phyloP scores from a whole-genome alignment of 257 asterid species.

The Eucommia ulmoides region DNA sequence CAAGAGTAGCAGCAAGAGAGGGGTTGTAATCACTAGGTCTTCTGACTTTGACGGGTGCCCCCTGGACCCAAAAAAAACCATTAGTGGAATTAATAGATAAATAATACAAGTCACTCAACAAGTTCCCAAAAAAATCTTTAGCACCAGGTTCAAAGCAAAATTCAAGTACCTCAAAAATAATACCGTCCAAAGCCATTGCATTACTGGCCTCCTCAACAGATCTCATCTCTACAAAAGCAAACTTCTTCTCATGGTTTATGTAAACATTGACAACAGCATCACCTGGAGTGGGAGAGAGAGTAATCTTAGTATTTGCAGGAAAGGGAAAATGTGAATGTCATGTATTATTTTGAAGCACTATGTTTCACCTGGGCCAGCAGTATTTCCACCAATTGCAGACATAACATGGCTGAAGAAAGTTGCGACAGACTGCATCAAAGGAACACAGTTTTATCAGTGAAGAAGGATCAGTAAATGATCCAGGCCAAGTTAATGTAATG shows the following conservation, averaged over 20 bases:
- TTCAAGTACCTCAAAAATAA: slow-evolving; percentile 72
- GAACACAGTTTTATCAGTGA: no score
- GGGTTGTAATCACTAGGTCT: slow-evolving; percentile 98
- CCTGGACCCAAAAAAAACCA: slow-evolving; percentile 43
- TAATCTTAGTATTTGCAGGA: no score
- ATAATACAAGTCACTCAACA: not conserved
- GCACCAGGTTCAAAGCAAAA: not conserved
- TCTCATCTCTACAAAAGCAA: slow-evolving; percentile 97
- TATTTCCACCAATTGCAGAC: slow-evolving; percentile 95
- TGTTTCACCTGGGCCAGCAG: slow-evolving; percentile 99
- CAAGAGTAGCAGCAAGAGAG: slow-evolving; percentile 92
- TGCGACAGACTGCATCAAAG: slow-evolving; percentile 70
- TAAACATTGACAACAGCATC: slow-evolving; percentile 97
- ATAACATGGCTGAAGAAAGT: slow-evolving; percentile 92
- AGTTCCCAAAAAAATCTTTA: not conserved
- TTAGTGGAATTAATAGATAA: not conserved
- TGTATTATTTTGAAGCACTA: no score
- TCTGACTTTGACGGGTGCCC: slow-evolving; percentile 96
- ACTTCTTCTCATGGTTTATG: slow-evolving; percentile 87
- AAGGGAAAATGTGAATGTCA: no score
- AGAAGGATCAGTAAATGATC: no score
- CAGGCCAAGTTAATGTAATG: no score
- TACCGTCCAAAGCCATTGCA: slow-evolving; percentile 97
- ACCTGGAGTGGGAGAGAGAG: slow-evolving; percentile 37
- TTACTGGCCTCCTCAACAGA: slow-evolving; percentile 98